Base-by-base conservation (phyloP, 805 yeast species). In the Hemisphaericaspora nanyangensis region DNA sequence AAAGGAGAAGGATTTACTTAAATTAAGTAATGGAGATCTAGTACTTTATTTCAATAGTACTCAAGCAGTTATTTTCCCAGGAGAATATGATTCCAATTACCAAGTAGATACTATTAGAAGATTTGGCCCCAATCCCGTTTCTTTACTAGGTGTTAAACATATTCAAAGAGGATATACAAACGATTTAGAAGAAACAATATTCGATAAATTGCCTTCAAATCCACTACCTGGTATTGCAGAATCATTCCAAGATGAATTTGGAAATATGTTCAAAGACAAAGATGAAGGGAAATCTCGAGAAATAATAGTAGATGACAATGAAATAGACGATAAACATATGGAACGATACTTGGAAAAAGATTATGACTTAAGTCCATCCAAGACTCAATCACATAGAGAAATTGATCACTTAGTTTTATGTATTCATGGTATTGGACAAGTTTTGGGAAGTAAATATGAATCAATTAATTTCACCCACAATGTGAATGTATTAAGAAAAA, bases 391-490 rank as follows among this genome's bases (percentile, higher is more conserved):
- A 2, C 44, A 58, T 20, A 37, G 72, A 36, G 61, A 69, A 24
- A 59, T 79, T 20, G 78, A 80, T 26, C 87, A 81, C 52, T 63
- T 91, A 45, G 77, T 90, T 1, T 66, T 91, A n/a, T 88, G 96
- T 54, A 77, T 91, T 20, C 99, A 91, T 63, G 99, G 99, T 0
- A 86, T 91, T 44, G 99, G 98, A 2, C 99, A 91, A 60, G 77
- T 81, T 13, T 65, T 93, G 37, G 95, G 96, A 1, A 70, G 79
- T 33, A 77, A 77, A 51, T 80, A 83, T 53, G 90, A 89, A 49
- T 80, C 83, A 37, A 82, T 91, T 18, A 87, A 87, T 59, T 93
- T 91, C 64, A 80, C 88, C 7, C 95, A 89, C 55, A 89, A 89
- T 27, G 77, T 88, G 25, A 85, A 84, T 50, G 70, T 74, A 24